Evolutionary conservation across 345 rosid species (phyloP).

Genomic region (Eucalyptus marginata): DNA sequence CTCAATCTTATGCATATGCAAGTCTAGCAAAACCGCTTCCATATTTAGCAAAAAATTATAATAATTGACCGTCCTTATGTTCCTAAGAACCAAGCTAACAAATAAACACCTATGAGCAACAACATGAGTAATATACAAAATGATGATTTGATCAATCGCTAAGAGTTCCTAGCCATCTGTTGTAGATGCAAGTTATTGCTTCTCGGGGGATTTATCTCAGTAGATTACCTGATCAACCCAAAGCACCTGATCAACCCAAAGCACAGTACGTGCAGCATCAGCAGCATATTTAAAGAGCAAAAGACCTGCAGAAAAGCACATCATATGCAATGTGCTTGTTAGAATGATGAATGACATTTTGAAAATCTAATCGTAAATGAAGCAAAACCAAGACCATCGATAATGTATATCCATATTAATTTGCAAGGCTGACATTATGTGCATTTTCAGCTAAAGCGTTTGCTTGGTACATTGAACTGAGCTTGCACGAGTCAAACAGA

Average conservation of each 20-base stretch:
- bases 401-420: not conserved
- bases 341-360: not conserved
- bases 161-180: not conserved
- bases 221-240: constrained; percentile 76
- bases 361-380: not conserved
- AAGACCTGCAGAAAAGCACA: constrained; percentile 28
- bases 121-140: not conserved
- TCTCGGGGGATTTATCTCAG: not conserved
- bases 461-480: not conserved
- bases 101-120: not conserved
- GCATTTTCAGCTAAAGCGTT: not conserved
- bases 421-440: not conserved
- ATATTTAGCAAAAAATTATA: not conserved
- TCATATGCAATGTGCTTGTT: not conserved
- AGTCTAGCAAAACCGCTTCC: not conserved
- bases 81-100: not conserved
- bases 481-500: not conserved
- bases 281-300: constrained; percentile 86
- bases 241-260: constrained; percentile 93
- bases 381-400: not conserved
- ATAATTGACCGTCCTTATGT: not conserved
- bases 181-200: not conserved
- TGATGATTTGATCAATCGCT: not conserved
- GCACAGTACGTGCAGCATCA: constrained; percentile 94
- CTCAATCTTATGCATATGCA: not conserved